Base-by-base conservation (phyloP, 495 filamentous ascomycete species). In the Trichoderma erinaceum region DNA sequence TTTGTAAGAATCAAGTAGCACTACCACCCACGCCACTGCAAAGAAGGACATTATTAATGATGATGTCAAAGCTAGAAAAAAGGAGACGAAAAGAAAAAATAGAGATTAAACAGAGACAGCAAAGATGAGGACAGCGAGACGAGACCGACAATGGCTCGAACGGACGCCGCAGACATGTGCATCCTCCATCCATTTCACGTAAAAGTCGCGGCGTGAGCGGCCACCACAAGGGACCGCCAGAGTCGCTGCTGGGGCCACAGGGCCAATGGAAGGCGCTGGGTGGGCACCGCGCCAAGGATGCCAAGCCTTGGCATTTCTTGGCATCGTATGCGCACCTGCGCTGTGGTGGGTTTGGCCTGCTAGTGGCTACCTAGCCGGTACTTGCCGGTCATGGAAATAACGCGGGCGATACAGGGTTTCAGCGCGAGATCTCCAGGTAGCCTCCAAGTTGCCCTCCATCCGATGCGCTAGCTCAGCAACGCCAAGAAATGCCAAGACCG, bases 401-500 rank as follows among this genome's bases (percentile, higher is more conserved):
- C 48, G 21, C 18, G 4, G 8, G 6, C 4, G 21, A 0, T 3
- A n/a, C 48, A 6, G 5, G 3, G 21, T 23, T 0, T 0, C 35
- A 38, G 8, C 7, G 8, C 8, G 35, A 3, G 35, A 10, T 38
- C 35, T 38, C 21, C 4, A 27, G 23, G 58, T 35, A 63, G 6
- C 64, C 10, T 1, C 15, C 35, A 41, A 15, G 63, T 64, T 23
- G 16, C 35, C 25, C 16, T 6, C 35, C 64, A 65, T 65, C 35
- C 18, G 18, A 46, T 5, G 11, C 35, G 12, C 35, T 43, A 21
- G 35, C 38, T 6, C 18, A 46, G 7, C 38, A 27, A 43, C 18
- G 65, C 65, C 65, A 67, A 67, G 66, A 67, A 50, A 67, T 66
- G 61, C 61, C 64, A 66, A 66, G 64, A 66, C 35, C 43, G 66